Base-by-base conservation (phyloP, 768 basidiomycete species). In the Suillus paluster region DNA sequence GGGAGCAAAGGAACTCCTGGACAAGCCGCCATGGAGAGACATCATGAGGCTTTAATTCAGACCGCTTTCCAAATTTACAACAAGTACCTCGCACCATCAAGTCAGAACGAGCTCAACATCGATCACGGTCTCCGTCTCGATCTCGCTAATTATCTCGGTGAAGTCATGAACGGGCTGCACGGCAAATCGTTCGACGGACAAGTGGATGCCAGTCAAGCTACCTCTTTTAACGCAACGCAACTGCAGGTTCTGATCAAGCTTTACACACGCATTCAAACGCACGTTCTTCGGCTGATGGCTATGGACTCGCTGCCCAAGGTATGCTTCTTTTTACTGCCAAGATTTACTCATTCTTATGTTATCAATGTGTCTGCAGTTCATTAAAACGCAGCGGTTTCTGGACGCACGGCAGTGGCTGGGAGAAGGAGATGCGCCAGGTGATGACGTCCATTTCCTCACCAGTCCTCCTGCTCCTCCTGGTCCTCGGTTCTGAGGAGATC, bases 241-340 rank as follows among this genome's bases (percentile, higher is more conserved):
- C 80, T 99, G 48, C 95, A 97, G 78, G 92, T 86, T 48, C 91
- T 99, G 84, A 93, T 99, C 67, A 81, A 86, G 67, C 77, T 98
- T 67, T 99, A 99, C 75, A 96, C 96, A 75, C 88, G 96, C 60
- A 99, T 99, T 59, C 97, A 99, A 77, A 90, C 84, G 23, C 96
- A 99, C 70, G 95, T 99, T 66, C 99, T 99, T 82, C 86, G 97
- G 52, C 73, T 99, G 68, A 97, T 99, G 93, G 95, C 97, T 19
- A 97, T 96, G 60, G 97, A 99, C 75, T 98, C 97, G 8, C 91
- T 99, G n/a, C 97, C 97, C 15, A 97, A 97, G 84, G 93, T 92
- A 68, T 33, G 81, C 69, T 21, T 38, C 21, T 58, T 25, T 45
- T 50, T 50, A 58, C 27, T 54, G 46, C 57, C 46, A 27, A 42